Base-by-base conservation (phyloP, 768 basidiomycete genomes). In the Lentinula sp. region DNA sequence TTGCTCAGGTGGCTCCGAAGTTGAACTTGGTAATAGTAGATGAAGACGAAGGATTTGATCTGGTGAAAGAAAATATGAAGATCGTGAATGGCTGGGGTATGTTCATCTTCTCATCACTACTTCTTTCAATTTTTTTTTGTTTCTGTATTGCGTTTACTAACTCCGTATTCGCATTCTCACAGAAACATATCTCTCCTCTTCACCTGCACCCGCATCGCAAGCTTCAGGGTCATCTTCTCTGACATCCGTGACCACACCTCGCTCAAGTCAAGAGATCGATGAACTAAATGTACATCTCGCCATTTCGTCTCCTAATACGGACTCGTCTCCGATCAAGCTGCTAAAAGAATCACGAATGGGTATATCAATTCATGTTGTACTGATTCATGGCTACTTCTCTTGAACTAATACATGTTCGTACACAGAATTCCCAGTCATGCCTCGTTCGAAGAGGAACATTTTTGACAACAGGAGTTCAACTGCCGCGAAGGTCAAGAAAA, bases 51-150 rank as follows among this genome's bases (percentile, higher is more conserved):
- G 79, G 81, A 23, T 70, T 70, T 3, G 79, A 83, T 52, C 62
- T 83, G 5, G 71, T 77, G n/a, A 67, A 66, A 37, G 76, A 78
- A 54, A 81, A 83, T 68, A 80, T 90, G 76, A 72, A 78, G 8
- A 66, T 88, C 37, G 80, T 88, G 1, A 78, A 83, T 69, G 88
- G 87, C 32, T 87, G 87, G 86, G 69, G 89, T 89, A 66, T 48
- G 81, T 78, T 46, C 32, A 39, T 53, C 51, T 62, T 39, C 56
- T 62, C 15, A 16, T 50, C 16, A 56, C 23, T 39, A 42, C 10
- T 49, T 51, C 40, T 23, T 1, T 23, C 23, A 3, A 2, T 23
- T 23, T 61, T 4, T 40, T 46, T 21, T 6, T 32, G 5, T 28
- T 15, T 45, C 32, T 21, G 21, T 8, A 16, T 31, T n/a, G 39